phyloP scores from a whole-genome alignment of 805 yeast genomes.

The Kluyveromyces aestuarii region DNA sequence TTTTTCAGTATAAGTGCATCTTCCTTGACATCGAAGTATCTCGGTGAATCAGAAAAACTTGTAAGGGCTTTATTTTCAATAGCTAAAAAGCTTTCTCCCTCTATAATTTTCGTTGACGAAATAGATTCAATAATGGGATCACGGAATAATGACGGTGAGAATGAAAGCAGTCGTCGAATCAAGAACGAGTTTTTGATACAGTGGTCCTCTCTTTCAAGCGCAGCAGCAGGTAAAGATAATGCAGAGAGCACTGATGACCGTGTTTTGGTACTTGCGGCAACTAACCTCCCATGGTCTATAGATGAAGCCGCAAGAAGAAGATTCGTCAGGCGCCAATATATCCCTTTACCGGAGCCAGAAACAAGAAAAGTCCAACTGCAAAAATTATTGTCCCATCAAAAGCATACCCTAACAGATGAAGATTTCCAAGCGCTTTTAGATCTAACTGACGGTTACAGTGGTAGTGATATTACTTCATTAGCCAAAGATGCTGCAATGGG shows the following conservation, averaged over 20 bases:
- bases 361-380: slow-evolving; percentile 66
- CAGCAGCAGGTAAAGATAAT: slow-evolving; percentile 60
- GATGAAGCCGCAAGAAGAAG: slow-evolving; percentile 96
- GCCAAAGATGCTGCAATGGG: slow-evolving; percentile 99
- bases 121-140: slow-evolving; percentile 84
- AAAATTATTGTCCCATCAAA: slow-evolving; percentile 61
- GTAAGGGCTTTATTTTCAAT: slow-evolving; percentile 81
- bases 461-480: slow-evolving; percentile 87
- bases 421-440: slow-evolving; percentile 55
- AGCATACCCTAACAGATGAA: slow-evolving; percentile 52
- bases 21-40: slow-evolving; percentile 66
- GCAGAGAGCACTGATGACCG: slow-evolving; percentile 39
- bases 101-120: slow-evolving; percentile 93
- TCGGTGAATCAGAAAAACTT: slow-evolving; percentile 88
- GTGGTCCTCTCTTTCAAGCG: slow-evolving; percentile 89
- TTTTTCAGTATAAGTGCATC: slow-evolving; percentile 90
- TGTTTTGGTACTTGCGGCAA: slow-evolving; percentile 87
- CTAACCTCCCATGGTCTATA: slow-evolving; percentile 93
- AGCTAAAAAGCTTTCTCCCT: slow-evolving; percentile 83
- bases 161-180: slow-evolving; percentile 84
- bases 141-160: slow-evolving; percentile 61
- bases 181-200: slow-evolving; percentile 91
- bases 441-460: slow-evolving; percentile 79
- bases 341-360: slow-evolving; percentile 85
- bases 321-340: slow-evolving; percentile 84